phyloP scores from a whole-genome alignment of 1,284 basidiomycete species.

The Malassezia sympodialis region DNA sequence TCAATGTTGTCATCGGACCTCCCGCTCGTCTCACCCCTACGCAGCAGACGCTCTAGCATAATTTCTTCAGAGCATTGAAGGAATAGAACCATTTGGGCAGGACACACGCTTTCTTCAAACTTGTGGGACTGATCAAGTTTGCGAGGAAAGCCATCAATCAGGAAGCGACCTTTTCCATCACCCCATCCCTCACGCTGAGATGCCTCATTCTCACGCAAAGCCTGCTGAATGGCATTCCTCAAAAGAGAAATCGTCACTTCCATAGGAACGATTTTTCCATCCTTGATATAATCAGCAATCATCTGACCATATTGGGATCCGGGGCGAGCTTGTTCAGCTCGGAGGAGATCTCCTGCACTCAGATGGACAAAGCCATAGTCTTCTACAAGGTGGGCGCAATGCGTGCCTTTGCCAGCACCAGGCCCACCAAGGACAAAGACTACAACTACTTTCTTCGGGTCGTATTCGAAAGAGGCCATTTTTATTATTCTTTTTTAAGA shows the following conservation, averaged over 20 bases:
- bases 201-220: constrained; percentile 49
- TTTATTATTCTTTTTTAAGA: constrained; percentile 1
- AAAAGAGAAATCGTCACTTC: constrained; percentile 92
- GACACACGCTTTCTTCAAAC: constrained; percentile 75
- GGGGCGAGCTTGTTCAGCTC: constrained; percentile 79
- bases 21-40: constrained; percentile 85
- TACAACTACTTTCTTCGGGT: constrained; percentile 67
- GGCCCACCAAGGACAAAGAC: constrained; percentile 95
- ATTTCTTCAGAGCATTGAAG: constrained; percentile 80
- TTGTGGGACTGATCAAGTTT: constrained; percentile 95
- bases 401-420: constrained; percentile 95
- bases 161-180: constrained; percentile 69
- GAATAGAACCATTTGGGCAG: constrained; percentile 71
- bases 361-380: constrained; percentile 88
- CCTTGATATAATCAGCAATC: constrained; percentile 79
- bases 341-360: constrained; percentile 89
- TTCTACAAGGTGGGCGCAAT: constrained; percentile 75
- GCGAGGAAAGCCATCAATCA: constrained; percentile 94
- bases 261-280: constrained; percentile 91
- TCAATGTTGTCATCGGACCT: constrained; percentile 91
- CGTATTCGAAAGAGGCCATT: constrained; percentile 54
- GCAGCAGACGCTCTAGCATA: constrained; percentile 73
- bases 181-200: constrained; percentile 54
- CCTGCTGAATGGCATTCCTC: constrained; percentile 76
- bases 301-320: constrained; percentile 76